phyloP scores from a whole-genome alignment of 768 basidiomycete genomes.

The Trametopsis cervina region DNA sequence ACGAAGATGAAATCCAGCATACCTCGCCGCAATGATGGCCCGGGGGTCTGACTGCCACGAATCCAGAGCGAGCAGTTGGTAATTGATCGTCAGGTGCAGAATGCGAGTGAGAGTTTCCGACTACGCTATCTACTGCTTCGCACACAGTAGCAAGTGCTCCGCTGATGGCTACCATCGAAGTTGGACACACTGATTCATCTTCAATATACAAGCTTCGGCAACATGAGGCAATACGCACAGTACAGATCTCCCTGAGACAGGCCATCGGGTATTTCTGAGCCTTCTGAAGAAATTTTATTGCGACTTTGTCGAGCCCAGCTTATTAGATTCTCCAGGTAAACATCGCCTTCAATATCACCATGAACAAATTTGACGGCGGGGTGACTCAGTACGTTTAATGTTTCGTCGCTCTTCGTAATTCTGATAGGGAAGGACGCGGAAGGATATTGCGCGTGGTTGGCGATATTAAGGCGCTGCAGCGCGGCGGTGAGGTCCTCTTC shows the following conservation, averaged over 20 bases:
- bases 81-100: not conserved
- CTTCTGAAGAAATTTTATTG: slow-evolving; percentile 52
- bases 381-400: slow-evolving; percentile 47
- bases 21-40: slow-evolving; percentile 90
- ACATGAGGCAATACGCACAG: slow-evolving; percentile 39
- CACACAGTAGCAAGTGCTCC: slow-evolving; percentile 81
- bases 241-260: slow-evolving; percentile 79
- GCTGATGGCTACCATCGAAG: slow-evolving; percentile 69
- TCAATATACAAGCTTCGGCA: not conserved
- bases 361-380: slow-evolving; percentile 70
- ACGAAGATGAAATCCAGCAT: not conserved
- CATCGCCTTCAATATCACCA: slow-evolving; percentile 59
- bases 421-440: slow-evolving; percentile 26
- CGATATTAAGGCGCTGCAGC: slow-evolving; percentile 26
- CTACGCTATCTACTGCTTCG: slow-evolving; percentile 76
- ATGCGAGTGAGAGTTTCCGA: slow-evolving; percentile 18
- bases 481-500: slow-evolving; percentile 40
- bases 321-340: slow-evolving; percentile 59
- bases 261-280: slow-evolving; percentile 69
- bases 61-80: slow-evolving; percentile 36
- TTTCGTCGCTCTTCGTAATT: slow-evolving; percentile 47
- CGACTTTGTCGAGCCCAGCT: slow-evolving; percentile 52
- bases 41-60: slow-evolving; percentile 83
- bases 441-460: not conserved
- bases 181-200: slow-evolving; percentile 56